Evolutionary conservation across 2,329 filamentous ascomycete genomes (phyloP).

Genomic region (Beauveria asiatica): DNA sequence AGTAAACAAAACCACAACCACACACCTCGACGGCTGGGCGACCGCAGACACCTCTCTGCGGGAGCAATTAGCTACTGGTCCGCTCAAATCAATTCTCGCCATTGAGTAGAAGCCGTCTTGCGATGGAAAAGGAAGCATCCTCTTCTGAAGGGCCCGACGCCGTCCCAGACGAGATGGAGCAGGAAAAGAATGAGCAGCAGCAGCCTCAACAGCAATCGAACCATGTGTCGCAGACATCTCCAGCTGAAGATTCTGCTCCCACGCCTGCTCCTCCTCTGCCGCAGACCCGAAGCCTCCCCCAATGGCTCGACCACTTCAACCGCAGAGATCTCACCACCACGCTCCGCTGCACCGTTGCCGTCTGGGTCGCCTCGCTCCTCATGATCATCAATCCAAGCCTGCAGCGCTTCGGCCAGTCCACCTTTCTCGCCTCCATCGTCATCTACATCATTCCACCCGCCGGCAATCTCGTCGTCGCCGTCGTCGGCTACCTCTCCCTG

Average conservation of each 20-base stretch:
- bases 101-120: background rate
- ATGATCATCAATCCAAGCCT: conserved; percentile 38
- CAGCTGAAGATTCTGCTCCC: background rate
- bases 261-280: background rate
- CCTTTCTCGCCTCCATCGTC: conserved; percentile 35
- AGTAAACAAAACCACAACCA: background rate
- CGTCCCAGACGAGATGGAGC: background rate
- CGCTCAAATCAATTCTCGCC: background rate
- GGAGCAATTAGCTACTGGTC: background rate
- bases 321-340: conserved; percentile 35
- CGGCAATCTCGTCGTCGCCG: conserved; percentile 36
- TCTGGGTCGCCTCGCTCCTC: conserved; percentile 36
- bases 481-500: conserved; percentile 33
- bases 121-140: background rate
- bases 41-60: background rate
- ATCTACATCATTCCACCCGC: conserved; percentile 37
- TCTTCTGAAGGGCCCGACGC: background rate
- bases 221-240: background rate
- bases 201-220: background rate
- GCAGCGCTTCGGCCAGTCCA: conserved; percentile 30
- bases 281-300: conserved; percentile 13
- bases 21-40: background rate
- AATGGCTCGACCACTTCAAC: conserved; percentile 38
- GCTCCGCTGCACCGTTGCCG: conserved; percentile 36
- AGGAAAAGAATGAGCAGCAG: background rate